These are phyloP conservation scores for Rhizopogon vulgaris DNA, from an alignment of 768 basidiomycete species.

Conservation along the genomic window DNA sequence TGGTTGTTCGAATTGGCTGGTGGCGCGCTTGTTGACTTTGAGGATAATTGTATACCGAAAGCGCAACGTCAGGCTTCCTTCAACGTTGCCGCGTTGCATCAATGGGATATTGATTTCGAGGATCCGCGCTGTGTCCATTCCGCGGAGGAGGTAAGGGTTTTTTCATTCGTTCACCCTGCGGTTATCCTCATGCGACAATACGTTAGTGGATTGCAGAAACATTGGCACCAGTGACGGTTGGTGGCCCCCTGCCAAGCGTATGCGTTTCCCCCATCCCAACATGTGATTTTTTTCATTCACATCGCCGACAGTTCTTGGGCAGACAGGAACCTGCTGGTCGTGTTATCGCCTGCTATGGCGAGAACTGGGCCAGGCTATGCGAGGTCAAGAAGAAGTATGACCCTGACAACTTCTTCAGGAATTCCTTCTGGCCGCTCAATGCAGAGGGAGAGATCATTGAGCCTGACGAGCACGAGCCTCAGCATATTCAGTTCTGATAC, in stretches of 20 bases:
- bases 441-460: constrained; percentile 48
- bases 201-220: constrained; percentile 74
- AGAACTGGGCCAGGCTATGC: constrained; percentile 65
- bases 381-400: constrained; percentile 75
- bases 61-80: constrained; percentile 75
- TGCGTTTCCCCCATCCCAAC: constrained; percentile 25
- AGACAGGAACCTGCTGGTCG: constrained; percentile 60
- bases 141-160: constrained; percentile 63
- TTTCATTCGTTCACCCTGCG: not conserved
- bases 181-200: constrained; percentile 8
- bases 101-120: constrained; percentile 82
- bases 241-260: constrained; percentile 83
- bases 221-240: constrained; percentile 62
- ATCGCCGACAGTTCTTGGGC: constrained; percentile 57
- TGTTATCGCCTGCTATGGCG: constrained; percentile 62
- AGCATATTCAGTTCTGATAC: constrained; percentile 19
- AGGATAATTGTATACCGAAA: constrained; percentile 70
- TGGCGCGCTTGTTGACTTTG: constrained; percentile 69
- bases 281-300: constrained; percentile 3
- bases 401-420: constrained; percentile 67
- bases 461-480: constrained; percentile 56
- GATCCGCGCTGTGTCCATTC: constrained; percentile 78
- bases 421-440: constrained; percentile 78
- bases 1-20: constrained; percentile 93
- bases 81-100: constrained; percentile 85